These are phyloP conservation scores for Drechslerella dactyloides DNA, from an alignment of 2,329 filamentous ascomycete genomes.

Conservation along the genomic window DNA sequence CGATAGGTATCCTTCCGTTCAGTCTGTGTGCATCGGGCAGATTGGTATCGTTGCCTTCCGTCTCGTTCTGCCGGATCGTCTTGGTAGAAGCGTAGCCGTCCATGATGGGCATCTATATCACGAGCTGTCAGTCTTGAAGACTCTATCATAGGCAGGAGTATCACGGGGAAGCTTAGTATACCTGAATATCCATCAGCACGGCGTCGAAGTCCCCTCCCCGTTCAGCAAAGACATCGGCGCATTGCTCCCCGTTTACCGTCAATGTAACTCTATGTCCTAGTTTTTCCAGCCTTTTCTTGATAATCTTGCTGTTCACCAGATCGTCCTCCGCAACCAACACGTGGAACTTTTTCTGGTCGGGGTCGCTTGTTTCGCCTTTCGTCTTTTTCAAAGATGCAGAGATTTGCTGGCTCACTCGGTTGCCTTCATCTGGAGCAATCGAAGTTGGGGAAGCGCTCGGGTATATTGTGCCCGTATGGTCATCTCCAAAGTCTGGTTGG, in stretches of 20 bases:
- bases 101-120: conserved; percentile 81
- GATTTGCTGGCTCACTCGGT: conserved; percentile 17
- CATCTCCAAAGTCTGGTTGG: conserved; percentile 14
- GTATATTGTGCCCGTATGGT: not conserved
- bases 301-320: conserved; percentile 81
- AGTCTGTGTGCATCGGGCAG: conserved; percentile 65
- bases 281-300: conserved; percentile 80
- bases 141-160: too few species aligned
- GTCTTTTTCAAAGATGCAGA: not conserved
- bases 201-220: conserved; percentile 72
- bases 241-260: conserved; percentile 84
- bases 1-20: conserved; percentile 76
- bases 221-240: conserved; percentile 72
- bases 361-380: conserved; percentile 11
- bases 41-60: conserved; percentile 55
- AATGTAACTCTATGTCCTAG: conserved; percentile 73
- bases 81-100: conserved; percentile 82
- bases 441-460: not conserved
- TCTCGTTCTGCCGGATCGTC: conserved; percentile 78
- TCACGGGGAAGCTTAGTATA: too few species aligned
- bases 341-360: conserved; percentile 61
- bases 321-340: conserved; percentile 87
- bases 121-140: conserved; percentile 23
- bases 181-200: conserved; percentile 92
- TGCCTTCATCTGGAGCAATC: not conserved